Evolutionary conservation across 1,284 basidiomycete genomes (phyloP), one percentile per base, ranked within the genome.

Genomic region (Pyrrhoderma lamaoense): DNA sequence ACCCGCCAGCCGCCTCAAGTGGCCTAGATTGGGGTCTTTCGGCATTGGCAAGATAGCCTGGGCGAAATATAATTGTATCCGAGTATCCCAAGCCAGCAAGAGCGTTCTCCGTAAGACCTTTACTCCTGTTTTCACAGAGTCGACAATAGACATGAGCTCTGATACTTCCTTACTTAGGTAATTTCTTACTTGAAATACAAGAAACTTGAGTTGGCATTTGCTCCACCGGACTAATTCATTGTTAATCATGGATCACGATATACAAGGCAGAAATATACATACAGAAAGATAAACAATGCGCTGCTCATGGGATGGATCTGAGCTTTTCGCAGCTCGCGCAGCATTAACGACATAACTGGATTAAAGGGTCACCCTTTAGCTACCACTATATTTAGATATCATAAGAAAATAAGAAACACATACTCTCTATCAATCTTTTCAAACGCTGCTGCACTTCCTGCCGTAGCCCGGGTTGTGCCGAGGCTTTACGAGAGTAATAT

Each of bases 71-170:
- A 50, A 70, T 61, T 3, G 64, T 64, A 11, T 68, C 63, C 5
- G 53, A 25, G 54, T 69, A 73, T 13, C 63, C 64, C 2, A 70
- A 49, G 3, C 51, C 52, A 2, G 69, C 67, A 23, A 73, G 59
- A 0, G 59, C 66, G 47, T 68, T 61, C 56, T 73, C 71, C 3
- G 71, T 73, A 31, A 66, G 43, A 14, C 70, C 70, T 59, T 72
- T 70, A 51, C 59, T 64, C 56, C 63, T 62, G 23, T n/a, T 13
- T 8, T 25, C 7, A 47, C 14, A 51, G 48, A 40, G 23, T 35
- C 21, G 22, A 27, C 39, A 31, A 11, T 19, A 37, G 35, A 9
- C 16, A 16, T 11, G 9, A 37, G 35, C 35, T 9, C 16, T 16
- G 35, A 37, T 16, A 16, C 35, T 16, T 16, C 22, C 7, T 21